Base-by-base conservation (phyloP, 345 rosid genomes). In the Lepidium africanum region DNA sequence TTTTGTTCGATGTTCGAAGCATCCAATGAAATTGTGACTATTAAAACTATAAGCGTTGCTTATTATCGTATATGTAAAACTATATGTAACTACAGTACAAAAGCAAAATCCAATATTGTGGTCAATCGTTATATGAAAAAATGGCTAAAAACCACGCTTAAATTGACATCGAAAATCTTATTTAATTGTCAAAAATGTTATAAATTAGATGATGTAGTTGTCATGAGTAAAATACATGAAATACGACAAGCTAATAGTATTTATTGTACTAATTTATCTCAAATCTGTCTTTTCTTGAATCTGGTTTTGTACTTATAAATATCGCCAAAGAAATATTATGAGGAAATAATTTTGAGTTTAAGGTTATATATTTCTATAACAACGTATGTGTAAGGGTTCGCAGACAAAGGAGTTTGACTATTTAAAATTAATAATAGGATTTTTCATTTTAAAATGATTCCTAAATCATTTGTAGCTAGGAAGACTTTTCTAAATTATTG, bases 11-110 rank as follows among this genome's bases (percentile, higher is more conserved):
- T 33, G 55, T 53, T 62, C 19, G 49, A 35, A 62, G 63, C 70
- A 71, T 71, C 69, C 75, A 71, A 54, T 54, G 57, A 63, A 33
- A 33, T 43, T 55, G n/a, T 53, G 32, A 49, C 17, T 30, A 49
- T 30, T 58, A 47, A 37, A 47, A n/a, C 37, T 19, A 48, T 38
- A 16, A 59, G 35, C 23, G 52, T 59, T n/a, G 12, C 40, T 50
- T 43, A 58, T 58, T 58, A 69, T 47, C 10, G 7, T 33, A 15
- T 48, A 39, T 49, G 73, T 16, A 47, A 57, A 38, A 57, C 30
- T 58, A 58, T 69, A 39, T 49, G 45, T 37, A 15, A 40, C 73
- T 57, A 68, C 39, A 36, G 13, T 46, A 47, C 60, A 39, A 38
- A 46, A 25, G n/a, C 33, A 3, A 25, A 47, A 11, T 59, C 37